Evolutionary conservation across 2,329 filamentous ascomycete species (phyloP).

Genomic region (Colletotrichum karsti): DNA sequence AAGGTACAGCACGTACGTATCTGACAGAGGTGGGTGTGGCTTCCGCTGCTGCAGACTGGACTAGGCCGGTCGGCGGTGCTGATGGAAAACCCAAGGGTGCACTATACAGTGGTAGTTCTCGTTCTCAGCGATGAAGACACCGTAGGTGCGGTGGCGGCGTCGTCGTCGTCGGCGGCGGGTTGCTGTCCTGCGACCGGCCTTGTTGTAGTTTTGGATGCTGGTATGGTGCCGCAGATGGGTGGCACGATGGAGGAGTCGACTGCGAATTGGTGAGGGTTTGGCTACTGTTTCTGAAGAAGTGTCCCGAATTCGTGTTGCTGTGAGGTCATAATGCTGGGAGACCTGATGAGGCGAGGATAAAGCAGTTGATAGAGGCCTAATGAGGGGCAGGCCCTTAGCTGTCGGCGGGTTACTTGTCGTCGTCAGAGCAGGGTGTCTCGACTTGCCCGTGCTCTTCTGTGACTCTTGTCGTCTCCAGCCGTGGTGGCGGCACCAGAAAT

Average conservation of each 20-base stretch:
- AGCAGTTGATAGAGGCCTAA: conserved; percentile 1
- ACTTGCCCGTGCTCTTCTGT: neutral
- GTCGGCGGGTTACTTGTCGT: neutral
- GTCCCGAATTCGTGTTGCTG: conserved; percentile 9
- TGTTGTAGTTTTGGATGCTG: neutral
- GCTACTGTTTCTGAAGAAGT: conserved; percentile 2
- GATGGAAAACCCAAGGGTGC: neutral
- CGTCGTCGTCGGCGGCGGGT: neutral
- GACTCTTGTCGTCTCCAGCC: neutral
- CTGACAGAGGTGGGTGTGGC: neutral
- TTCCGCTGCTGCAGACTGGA: neutral
- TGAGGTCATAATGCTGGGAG: conserved; percentile 30
- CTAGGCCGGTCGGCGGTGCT: conserved; percentile 5
- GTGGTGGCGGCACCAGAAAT: neutral
- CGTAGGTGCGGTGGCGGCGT: neutral
- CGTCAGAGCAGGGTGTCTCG: neutral
- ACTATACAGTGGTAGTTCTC: neutral
- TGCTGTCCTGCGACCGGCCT: conserved; percentile 20
- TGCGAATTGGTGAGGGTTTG: neutral
- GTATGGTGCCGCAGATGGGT: neutral
- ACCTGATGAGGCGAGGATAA: conserved; percentile 8
- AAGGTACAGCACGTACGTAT: neutral
- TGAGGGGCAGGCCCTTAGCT: conserved; percentile 11
- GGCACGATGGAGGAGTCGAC: neutral
- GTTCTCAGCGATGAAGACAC: neutral